Base-by-base conservation (phyloP, 495 filamentous ascomycete species). In the Podospora pseudocomata region DNA sequence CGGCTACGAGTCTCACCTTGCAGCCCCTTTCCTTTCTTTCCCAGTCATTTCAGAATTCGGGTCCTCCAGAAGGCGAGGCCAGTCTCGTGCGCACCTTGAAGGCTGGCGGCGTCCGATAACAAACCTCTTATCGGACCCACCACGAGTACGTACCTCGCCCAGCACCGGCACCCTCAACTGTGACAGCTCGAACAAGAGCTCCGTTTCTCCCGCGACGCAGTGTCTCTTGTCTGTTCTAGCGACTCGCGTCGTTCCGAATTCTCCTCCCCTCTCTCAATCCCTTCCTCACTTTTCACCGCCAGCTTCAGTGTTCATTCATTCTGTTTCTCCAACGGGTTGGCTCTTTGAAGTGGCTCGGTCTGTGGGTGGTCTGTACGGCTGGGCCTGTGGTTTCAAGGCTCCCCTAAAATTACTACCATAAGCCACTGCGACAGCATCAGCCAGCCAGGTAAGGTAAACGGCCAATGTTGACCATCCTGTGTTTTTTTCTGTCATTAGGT, bases 321-420 rank as follows among this genome's bases (percentile, higher is more conserved):
- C 30, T 32, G 30, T 32, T 32, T 32, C 30, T 32, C 30, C 30
- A 32, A 32, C 30, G 30, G 30, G 30, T 15, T 4, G 54, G 54
- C 54, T 18, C 16, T 20, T 18, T 56, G 19, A 56, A 19, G n/a
- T 58, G 55, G 55, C 4, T 58, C 55, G 55, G 55, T 26, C 55
- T 26, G 55, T 26, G 55, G 39, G 39, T 49, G 39, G 39, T 49
- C 39, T 49, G 39, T 65, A 60, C 56, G 55, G 60, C 60, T 59
- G 44, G 63, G 32, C 28, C 60, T 39, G 60, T 39, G 61, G 65
- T 70, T 70, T 70, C 68, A 70, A 70, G 64, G 30, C 53, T 32
- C 34, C 62, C 65, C 55, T 58, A 58, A 5, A 58, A 9, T 26
- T 60, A 11, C 54, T 65, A 26, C 13, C 26, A 56, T 49, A 61